phyloP scores from a whole-genome alignment of 495 filamentous ascomycete species.

The Neurospora tetraspora region DNA sequence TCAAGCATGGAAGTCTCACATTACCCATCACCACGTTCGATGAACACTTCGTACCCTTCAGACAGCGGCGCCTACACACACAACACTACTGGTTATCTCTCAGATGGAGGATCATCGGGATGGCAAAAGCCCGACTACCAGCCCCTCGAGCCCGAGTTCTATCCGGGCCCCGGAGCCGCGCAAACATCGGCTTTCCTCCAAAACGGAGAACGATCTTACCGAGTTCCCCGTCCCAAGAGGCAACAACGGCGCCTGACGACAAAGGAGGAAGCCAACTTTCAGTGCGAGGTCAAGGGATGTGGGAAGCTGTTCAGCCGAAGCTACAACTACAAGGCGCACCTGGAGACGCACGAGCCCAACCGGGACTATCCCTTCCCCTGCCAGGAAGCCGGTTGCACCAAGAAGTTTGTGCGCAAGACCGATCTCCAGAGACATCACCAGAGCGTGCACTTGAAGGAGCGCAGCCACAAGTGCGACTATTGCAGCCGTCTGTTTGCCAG shows the following conservation, averaged over 20 bases:
- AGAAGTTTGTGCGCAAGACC: slow-evolving; percentile 72
- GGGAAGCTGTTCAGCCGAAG: slow-evolving; percentile 72
- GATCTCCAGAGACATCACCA: slow-evolving; percentile 75
- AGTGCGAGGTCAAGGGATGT: slow-evolving; percentile 62
- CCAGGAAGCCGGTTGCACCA: slow-evolving; percentile 50
- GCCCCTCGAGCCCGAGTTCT: slow-evolving; percentile 31
- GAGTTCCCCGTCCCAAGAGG: slow-evolving; percentile 31
- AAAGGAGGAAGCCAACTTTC: slow-evolving; percentile 63
- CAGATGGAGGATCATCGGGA: slow-evolving; percentile 34
- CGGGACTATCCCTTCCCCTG: slow-evolving; percentile 63
- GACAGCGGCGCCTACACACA: slow-evolving; percentile 28
- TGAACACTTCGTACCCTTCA: slow-evolving; percentile 29
- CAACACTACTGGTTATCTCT: slow-evolving; percentile 36
- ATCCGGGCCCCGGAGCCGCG: slow-evolving; percentile 19
- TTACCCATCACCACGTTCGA: slow-evolving; percentile 37
- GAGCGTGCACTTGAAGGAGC: slow-evolving; percentile 71
- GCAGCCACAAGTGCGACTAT: slow-evolving; percentile 58
- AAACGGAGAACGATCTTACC: slow-evolving; percentile 26
- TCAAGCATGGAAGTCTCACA: slow-evolving; percentile 33
- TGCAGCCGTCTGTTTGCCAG: slow-evolving; percentile 69
- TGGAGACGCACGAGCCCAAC: slow-evolving; percentile 79
- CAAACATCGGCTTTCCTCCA: slow-evolving; percentile 18
- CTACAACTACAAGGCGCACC: slow-evolving; percentile 86
- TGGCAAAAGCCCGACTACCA: slow-evolving; percentile 42
- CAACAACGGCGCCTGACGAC: slow-evolving; percentile 52